phyloP scores from a whole-genome alignment of 108 stramenopile species.

The Cyclostephanos invisitatus region DNA sequence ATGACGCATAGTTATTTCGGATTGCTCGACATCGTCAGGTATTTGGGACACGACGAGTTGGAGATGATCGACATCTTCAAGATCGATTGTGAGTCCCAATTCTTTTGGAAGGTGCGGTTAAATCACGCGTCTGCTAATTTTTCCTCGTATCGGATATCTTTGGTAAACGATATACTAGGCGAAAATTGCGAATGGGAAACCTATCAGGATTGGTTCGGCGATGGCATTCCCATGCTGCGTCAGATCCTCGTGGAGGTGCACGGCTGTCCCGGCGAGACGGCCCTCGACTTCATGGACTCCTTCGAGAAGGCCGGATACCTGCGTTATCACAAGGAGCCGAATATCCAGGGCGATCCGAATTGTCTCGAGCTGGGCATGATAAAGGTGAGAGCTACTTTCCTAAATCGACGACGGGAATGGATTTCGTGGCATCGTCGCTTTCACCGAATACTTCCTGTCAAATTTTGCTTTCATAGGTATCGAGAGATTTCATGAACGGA shows the following conservation, averaged over 20 bases:
- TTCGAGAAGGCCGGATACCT: slow-evolving; percentile 52
- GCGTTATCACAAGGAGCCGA: slow-evolving; percentile 67
- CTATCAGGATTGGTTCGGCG: slow-evolving; percentile 40
- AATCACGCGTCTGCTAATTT: too few species aligned
- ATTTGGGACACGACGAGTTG: slow-evolving; percentile 56
- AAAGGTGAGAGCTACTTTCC: too few species aligned
- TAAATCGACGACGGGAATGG: too few species aligned
- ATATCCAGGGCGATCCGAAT: slow-evolving; percentile 18
- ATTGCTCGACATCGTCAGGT: slow-evolving; percentile 44
- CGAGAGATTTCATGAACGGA: too few species aligned
- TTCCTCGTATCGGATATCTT: too few species aligned
- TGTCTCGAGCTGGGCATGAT: too few species aligned
- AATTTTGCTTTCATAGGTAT: too few species aligned
- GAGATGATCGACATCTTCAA: slow-evolving; percentile 58
- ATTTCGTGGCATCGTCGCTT: too few species aligned
- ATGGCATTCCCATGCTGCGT: slow-evolving; percentile 30
- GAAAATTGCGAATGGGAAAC: slow-evolving; percentile 69
- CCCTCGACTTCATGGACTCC: slow-evolving; percentile 49
- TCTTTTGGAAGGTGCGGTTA: neutral
- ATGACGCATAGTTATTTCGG: slow-evolving; percentile 5
- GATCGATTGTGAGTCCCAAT: too few species aligned
- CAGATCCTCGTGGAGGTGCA: slow-evolving; percentile 54
- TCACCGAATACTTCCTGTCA: too few species aligned
- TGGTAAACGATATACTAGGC: slow-evolving; percentile 63
- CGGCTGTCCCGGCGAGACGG: slow-evolving; percentile 21